These are phyloP conservation scores for Magnusiomyces suaveolens DNA, from an alignment of 1,139 yeast genomes.

Conservation along the genomic window DNA sequence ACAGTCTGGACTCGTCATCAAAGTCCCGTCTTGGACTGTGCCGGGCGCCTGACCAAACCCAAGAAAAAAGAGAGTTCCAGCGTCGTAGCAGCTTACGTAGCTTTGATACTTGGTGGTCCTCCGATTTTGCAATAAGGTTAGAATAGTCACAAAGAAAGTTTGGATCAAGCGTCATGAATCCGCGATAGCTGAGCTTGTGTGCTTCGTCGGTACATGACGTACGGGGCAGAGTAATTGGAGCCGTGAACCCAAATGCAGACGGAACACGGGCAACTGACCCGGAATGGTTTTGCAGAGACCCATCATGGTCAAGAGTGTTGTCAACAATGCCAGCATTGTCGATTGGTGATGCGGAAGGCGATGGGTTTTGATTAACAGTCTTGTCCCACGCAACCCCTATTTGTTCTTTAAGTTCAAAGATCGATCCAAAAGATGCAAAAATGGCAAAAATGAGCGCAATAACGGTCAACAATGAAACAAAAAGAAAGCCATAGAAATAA, in stretches of 20 bases:
- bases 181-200: background rate
- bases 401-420: background rate
- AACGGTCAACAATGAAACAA: background rate
- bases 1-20: background rate
- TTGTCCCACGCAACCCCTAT: background rate
- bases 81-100: background rate
- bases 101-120: background rate
- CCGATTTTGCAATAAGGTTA: background rate
- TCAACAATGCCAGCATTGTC: background rate
- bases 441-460: background rate
- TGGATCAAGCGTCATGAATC: background rate
- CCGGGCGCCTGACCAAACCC: background rate
- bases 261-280: background rate
- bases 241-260: background rate
- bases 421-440: background rate
- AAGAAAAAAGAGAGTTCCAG: background rate
- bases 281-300: background rate
- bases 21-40: background rate
- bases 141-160: background rate
- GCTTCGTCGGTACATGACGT: background rate
- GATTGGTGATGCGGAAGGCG: background rate
- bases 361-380: background rate
- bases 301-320: background rate
- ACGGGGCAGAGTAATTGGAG: background rate
- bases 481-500: background rate